These are phyloP conservation scores for Bipolaris oryzae DNA, from an alignment of 2,329 filamentous ascomycete species.

Conservation along the genomic window DNA sequence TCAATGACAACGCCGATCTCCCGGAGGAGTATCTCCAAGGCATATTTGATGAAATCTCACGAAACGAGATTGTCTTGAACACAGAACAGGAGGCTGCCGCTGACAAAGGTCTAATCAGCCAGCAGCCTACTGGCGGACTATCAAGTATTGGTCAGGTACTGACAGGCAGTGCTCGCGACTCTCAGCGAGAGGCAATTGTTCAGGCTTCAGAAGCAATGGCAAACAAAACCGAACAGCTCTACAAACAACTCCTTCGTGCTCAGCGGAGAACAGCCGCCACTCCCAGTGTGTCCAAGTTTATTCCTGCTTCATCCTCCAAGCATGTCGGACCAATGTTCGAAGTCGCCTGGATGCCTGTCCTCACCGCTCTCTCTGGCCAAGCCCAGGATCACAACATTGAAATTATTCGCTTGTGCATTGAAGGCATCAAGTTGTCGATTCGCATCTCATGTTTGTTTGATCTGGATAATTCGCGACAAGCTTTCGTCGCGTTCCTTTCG, in stretches of 20 bases:
- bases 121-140: slow-evolving; percentile 68
- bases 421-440: slow-evolving; percentile 93
- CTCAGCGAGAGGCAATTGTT: slow-evolving; percentile 90
- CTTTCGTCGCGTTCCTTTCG: slow-evolving; percentile 90
- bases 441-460: slow-evolving; percentile 94
- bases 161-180: slow-evolving; percentile 87
- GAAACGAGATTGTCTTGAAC: slow-evolving; percentile 91
- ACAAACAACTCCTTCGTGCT: slow-evolving; percentile 89
- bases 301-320: slow-evolving; percentile 89
- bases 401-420: slow-evolving; percentile 88
- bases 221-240: slow-evolving; percentile 79
- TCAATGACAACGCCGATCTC: slow-evolving; percentile 93
- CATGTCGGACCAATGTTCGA: slow-evolving; percentile 99
- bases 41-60: slow-evolving; percentile 91
- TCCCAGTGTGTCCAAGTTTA: slow-evolving; percentile 72
- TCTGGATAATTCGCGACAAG: slow-evolving; percentile 87
- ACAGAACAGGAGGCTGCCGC: slow-evolving; percentile 91
- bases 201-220: slow-evolving; percentile 96
- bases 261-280: slow-evolving; percentile 81
- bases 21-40: slow-evolving; percentile 87
- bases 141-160: slow-evolving; percentile 87
- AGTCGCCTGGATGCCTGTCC: slow-evolving; percentile 98
- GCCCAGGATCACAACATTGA: slow-evolving; percentile 95
- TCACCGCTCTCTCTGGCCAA: slow-evolving; percentile 90
- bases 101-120: slow-evolving; percentile 67